These are phyloP conservation scores for Chenopodium quinoa DNA, from an alignment of 148 eudicot species.

Conservation along the genomic window DNA sequence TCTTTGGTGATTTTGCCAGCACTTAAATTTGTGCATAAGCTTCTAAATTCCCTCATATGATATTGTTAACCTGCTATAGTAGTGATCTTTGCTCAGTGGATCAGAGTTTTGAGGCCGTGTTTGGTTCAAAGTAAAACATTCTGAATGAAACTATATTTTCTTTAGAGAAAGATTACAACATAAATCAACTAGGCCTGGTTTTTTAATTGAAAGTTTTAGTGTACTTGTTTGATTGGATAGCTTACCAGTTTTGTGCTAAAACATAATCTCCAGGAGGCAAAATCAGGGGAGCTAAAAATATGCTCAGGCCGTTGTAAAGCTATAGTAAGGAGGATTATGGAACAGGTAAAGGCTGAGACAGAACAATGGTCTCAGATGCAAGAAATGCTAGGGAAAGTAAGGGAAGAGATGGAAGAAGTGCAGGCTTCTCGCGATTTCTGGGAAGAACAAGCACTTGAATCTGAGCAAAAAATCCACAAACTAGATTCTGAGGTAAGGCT, in stretches of 20 bases:
- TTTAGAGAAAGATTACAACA: not conserved
- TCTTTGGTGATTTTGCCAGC: not conserved
- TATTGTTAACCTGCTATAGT: not conserved
- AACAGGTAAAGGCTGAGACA: constrained; percentile 89
- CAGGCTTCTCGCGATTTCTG: constrained; percentile 81
- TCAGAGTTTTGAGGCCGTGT: not conserved
- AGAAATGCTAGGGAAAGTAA: constrained; percentile 74
- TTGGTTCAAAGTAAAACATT: not conserved
- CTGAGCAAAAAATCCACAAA: constrained; percentile 47
- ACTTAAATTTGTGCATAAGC: not conserved
- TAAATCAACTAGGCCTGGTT: not conserved
- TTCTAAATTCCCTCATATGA: not conserved
- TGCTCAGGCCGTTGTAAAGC: constrained; percentile 75
- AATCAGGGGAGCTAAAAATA: constrained; percentile 34
- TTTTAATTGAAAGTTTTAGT: not conserved
- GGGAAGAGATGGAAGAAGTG: constrained; percentile 81
- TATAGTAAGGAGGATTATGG: constrained; percentile 69
- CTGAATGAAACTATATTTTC: not conserved
- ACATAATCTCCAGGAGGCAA: constrained; percentile 42
- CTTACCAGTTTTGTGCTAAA: constrained; percentile 4
- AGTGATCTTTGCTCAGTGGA: not conserved
- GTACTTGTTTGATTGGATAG: not conserved
- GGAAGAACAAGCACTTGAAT: constrained; percentile 68
- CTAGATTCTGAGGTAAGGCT: constrained; percentile 52
- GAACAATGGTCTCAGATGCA: constrained; percentile 99